Conservation (phyloP, 164 flowering plant species). For the Chimonanthus salicifolius region DNA sequence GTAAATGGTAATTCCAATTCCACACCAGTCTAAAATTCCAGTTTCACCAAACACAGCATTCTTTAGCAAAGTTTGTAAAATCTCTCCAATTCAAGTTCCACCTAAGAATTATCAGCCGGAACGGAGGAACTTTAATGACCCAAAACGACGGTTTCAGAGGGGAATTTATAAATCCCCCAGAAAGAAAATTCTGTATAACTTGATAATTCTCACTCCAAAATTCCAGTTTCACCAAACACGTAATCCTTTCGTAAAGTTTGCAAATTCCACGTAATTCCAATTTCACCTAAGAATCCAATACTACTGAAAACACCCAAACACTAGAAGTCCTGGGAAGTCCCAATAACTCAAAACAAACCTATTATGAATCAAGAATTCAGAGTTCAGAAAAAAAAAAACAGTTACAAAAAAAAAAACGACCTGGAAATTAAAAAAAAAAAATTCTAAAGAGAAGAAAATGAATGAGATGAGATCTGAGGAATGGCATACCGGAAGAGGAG, state of each 20-base stretch:
- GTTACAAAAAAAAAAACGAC: not conserved
- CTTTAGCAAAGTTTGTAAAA: no score
- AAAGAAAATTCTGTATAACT: not conserved
- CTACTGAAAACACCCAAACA: no score
- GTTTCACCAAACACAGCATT: not conserved
- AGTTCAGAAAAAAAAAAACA: not conserved
- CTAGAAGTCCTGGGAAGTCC: not conserved
- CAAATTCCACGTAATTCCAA: no score
- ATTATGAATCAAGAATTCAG: not conserved
- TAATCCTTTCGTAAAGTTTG: no score
- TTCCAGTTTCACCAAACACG: no score
- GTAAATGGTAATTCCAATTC: no score
- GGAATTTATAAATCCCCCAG: not conserved
- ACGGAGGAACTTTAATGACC: no score
- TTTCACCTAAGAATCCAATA: no score
- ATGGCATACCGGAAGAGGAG: constrained; percentile 12
- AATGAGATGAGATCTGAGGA: not conserved
- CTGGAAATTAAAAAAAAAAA: not conserved
- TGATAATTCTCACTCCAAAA: no score
- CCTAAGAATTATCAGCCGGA: no score
- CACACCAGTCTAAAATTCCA: no score
- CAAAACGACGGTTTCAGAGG: not conserved
- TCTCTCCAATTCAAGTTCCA: no score
- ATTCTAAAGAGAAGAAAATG: not conserved
- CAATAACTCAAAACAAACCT: not conserved